Percentiles rank a stretch among this genome's conserved stretches.
Evolutionary conservation across 495 filamentous ascomycete genomes (phyloP).

Genomic region (Staphylotrichum tortipilum): DNA sequence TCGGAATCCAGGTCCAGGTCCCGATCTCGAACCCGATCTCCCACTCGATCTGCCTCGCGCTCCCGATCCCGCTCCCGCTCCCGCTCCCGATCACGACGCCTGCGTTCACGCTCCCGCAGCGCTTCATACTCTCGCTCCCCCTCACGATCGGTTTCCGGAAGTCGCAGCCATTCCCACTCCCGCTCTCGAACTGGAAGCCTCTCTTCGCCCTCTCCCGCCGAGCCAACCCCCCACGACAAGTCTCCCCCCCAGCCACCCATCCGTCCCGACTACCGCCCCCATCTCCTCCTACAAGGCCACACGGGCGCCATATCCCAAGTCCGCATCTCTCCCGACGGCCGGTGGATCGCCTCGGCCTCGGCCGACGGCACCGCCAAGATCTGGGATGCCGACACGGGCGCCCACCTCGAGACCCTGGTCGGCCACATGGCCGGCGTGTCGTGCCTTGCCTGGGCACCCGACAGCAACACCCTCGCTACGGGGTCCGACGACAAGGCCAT

Average conservation of each 20-base stretch:
- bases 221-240: conserved; percentile 1
- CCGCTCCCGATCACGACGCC: conserved; percentile 18
- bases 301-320: conserved; percentile 71
- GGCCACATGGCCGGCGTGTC: conserved; percentile 90
- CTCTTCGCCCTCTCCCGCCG: neutral
- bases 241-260: conserved; percentile 14
- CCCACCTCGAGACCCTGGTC: conserved; percentile 76
- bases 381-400: conserved; percentile 74
- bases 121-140: conserved; percentile 21
- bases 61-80: conserved; percentile 28
- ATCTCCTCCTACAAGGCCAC: conserved; percentile 57
- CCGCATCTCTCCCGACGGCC: conserved; percentile 80
- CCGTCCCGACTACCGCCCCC: conserved; percentile 30
- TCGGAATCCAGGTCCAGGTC: conserved; percentile 29
- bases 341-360: conserved; percentile 82
- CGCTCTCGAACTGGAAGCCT: conserved; percentile 1
- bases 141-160: conserved; percentile 10
- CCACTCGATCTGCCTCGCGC: conserved; percentile 32
- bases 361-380: conserved; percentile 85
- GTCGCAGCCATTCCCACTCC: conserved; percentile 11
- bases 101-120: conserved; percentile 13
- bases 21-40: too few relatives aligned
- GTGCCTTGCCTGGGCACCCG: conserved; percentile 83
- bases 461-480: conserved; percentile 75
- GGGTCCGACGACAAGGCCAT: conserved; percentile 96